These are phyloP conservation scores for Hypomontagnella submonticulosa DNA, from an alignment of 495 filamentous ascomycete species.

Conservation along the genomic window DNA sequence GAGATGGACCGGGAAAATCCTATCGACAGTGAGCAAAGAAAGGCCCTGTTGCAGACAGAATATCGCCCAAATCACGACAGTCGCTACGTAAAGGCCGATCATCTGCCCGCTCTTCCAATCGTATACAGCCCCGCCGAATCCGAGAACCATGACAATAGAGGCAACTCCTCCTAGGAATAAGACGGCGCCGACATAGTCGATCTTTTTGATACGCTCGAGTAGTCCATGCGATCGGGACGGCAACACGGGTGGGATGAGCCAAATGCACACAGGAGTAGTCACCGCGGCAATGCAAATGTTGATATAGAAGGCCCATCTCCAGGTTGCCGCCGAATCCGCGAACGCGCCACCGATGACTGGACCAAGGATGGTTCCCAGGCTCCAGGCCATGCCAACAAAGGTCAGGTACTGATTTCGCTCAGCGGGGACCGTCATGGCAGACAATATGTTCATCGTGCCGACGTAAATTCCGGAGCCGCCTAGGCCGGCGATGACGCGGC, in stretches of 20 bases:
- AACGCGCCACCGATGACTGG: conserved; percentile 70
- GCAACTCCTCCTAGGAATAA: conserved; percentile 44
- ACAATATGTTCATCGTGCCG: conserved; percentile 55
- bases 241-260: no score
- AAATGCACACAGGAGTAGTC: no score
- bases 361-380: conserved; percentile 59
- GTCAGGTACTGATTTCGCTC: conserved; percentile 60
- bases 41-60: conserved; percentile 62
- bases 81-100: conserved; percentile 62
- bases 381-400: conserved; percentile 56
- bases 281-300: conserved; percentile 66
- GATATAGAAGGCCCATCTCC: conserved; percentile 74
- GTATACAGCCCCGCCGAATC: conserved; percentile 65
- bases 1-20: conserved; percentile 64
- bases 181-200: conserved; percentile 53
- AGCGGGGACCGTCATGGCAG: conserved; percentile 51
- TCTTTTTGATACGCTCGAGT: no score
- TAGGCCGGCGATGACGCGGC: conserved; percentile 53
- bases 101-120: conserved; percentile 59
- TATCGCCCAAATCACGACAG: conserved; percentile 59
- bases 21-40: conserved; percentile 54
- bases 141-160: conserved; percentile 58
- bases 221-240: no score
- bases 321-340: conserved; percentile 54
- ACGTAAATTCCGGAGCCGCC: conserved; percentile 62